Evolutionary conservation across 495 filamentous ascomycete species (phyloP).

Genomic region (Daldinia grandis): DNA sequence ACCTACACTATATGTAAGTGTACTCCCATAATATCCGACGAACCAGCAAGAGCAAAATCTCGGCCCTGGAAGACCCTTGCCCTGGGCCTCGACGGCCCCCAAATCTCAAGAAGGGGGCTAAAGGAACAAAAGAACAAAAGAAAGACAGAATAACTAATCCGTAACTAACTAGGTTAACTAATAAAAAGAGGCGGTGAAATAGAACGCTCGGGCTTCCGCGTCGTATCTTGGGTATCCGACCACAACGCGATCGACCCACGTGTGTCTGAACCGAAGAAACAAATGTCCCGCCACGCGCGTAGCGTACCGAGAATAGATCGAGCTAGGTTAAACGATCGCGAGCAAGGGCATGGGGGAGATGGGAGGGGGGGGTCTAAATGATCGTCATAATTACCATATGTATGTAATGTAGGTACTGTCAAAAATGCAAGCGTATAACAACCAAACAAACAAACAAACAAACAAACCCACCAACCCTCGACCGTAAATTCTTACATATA

Average conservation of each 20-base stretch:
- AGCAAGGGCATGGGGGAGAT: neutral
- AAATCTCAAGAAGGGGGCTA: neutral
- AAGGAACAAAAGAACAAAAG: neutral
- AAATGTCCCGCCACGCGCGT: slow-evolving; percentile 1
- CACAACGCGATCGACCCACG: slow-evolving; percentile 27
- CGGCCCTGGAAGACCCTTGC: neutral
- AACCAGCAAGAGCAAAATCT: neutral
- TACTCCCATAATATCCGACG: neutral
- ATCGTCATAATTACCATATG: too few relatives aligned
- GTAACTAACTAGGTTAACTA: too few relatives aligned
- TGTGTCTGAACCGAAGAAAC: slow-evolving; percentile 12
- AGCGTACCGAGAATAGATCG: slow-evolving; percentile 20
- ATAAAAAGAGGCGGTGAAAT: slow-evolving; percentile 30
- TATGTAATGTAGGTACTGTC: too few relatives aligned
- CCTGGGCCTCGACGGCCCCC: slow-evolving; percentile 1
- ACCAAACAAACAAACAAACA: too few relatives aligned
- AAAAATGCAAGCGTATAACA: too few relatives aligned
- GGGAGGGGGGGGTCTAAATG: neutral
- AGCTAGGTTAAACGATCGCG: slow-evolving; percentile 14
- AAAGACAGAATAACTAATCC: neutral
- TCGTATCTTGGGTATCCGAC: slow-evolving; percentile 29
- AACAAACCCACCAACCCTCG: too few relatives aligned
- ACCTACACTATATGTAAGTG: neutral
- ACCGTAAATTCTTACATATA: too few relatives aligned
- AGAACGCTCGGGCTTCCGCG: slow-evolving; percentile 21